A percentile compares a stretch with the other conserved stretches of the same genome.
These are phyloP conservation scores for Scheffersomyces spartinae DNA, from an alignment of 805 yeast species.

Conservation along the genomic window DNA sequence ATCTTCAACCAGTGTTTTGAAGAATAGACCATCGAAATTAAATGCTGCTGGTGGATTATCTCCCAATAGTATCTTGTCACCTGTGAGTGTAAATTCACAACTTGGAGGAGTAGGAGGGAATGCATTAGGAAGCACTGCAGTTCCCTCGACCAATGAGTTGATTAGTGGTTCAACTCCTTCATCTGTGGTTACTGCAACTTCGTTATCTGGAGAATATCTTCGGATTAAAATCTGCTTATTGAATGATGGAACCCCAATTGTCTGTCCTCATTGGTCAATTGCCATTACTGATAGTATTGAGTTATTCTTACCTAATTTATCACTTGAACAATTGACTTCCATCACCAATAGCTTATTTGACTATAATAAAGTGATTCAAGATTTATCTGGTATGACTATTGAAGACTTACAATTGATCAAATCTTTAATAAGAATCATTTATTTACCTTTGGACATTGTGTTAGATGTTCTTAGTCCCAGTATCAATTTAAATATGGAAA, in stretches of 20 bases:
- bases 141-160: slow-evolving; percentile 9
- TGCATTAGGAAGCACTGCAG: slow-evolving; percentile 2
- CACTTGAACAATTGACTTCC: slow-evolving; percentile 31
- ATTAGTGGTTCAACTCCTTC: slow-evolving; percentile 17
- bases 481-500: slow-evolving; percentile 62
- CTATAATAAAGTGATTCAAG: slow-evolving; percentile 26
- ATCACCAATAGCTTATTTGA: slow-evolving; percentile 29
- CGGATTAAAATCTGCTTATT: slow-evolving; percentile 59
- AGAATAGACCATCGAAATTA: slow-evolving; percentile 13
- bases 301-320: slow-evolving; percentile 51
- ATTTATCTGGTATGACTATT: slow-evolving; percentile 23
- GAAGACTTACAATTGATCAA: slow-evolving; percentile 30
- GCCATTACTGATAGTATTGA: slow-evolving; percentile 39
- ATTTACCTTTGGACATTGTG: slow-evolving; percentile 50
- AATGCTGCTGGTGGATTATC: slow-evolving; percentile 30
- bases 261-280: slow-evolving; percentile 57
- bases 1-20: slow-evolving; percentile 52
- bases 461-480: slow-evolving; percentile 43
- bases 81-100: slow-evolving; percentile 13
- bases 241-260: slow-evolving; percentile 78
- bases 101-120: slow-evolving; percentile 2
- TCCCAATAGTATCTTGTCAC: slow-evolving; percentile 29
- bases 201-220: slow-evolving; percentile 71
- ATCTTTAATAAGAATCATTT: slow-evolving; percentile 32
- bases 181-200: slow-evolving; percentile 84